These are phyloP conservation scores for Jamesozyma spencerorum DNA, from an alignment of 805 yeast species.

Conservation along the genomic window DNA sequence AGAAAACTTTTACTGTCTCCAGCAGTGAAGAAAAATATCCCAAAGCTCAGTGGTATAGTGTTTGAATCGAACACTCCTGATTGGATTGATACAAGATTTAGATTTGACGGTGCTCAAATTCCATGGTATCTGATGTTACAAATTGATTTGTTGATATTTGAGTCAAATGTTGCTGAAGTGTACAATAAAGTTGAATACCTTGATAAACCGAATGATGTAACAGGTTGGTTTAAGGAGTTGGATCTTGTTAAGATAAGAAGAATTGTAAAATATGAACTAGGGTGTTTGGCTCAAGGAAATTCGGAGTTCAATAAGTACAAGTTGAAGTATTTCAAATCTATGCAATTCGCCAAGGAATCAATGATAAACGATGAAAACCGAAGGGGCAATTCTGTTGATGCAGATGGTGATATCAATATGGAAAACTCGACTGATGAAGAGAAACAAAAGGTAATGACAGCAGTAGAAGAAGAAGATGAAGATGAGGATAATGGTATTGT, in stretches of 20 bases:
- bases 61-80: conserved; percentile 29
- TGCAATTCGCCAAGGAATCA: conserved; percentile 35
- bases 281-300: conserved; percentile 45
- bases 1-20: conserved; percentile 21
- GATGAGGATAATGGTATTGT: conserved; percentile 27
- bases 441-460: background rate
- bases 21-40: conserved; percentile 23
- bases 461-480: conserved; percentile 11
- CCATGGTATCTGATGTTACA: conserved; percentile 70
- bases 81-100: conserved; percentile 38
- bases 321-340: conserved; percentile 33
- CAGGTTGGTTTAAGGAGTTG: conserved; percentile 69
- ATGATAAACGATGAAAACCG: conserved; percentile 23
- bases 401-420: conserved; percentile 23
- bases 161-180: conserved; percentile 43
- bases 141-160: conserved; percentile 66
- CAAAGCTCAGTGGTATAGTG: conserved; percentile 24
- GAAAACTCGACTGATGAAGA: conserved; percentile 9
- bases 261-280: conserved; percentile 63
- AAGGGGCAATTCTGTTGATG: conserved; percentile 15
- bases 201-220: conserved; percentile 33
- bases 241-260: conserved; percentile 57
- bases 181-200: conserved; percentile 42
- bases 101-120: conserved; percentile 61
- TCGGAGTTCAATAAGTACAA: conserved; percentile 35